Evolutionary conservation across 345 rosid genomes (phyloP), one percentile per base, ranked within the genome.

Genomic region (Excoecaria cochinchinensis): DNA sequence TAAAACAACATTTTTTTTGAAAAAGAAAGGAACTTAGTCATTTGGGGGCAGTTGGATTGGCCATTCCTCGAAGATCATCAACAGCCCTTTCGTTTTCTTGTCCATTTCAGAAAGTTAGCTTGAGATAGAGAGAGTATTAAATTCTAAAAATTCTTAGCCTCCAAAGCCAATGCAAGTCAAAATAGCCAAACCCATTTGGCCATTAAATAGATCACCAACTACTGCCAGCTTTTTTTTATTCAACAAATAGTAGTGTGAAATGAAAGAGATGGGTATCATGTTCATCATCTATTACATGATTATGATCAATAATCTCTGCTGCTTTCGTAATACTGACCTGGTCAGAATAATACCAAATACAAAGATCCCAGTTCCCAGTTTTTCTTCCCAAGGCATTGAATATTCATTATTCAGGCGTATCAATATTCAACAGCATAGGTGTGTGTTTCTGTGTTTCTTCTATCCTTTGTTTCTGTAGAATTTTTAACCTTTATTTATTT

Each of bases 191-290:
- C 58, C 44, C 67, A 61, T 31, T 25, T n/a, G 16, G 19, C 57
- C 17, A 19, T 60, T 61, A 56, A 39, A 17, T 47, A 12, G n/a
- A 13, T 16, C 9, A 38, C 22, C 14, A 64, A 64, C 66, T 61
- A 25, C 66, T 61, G 3, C 66, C 66, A 39, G 48, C 48, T 31
- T 39, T 64, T 62, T 17, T 64, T 46, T 22, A 60, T 72, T 61
- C 75, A 72, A 44, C 55, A 6, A 55, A 52, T 64, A 5, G 31
- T 60, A 7, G 11, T 15, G 31, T 44, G n/a, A 15, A 59, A 31
- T 47, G 67, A 72, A 60, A 72, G 52, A 60, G 58, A 72, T 59
- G 75, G 57, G 42, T 24, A 44, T 47, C 56, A 59, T 15, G 56
- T 13, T 42, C 48, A 25, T 16, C 51, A 10, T 40, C 63, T 44